A percentile compares a stretch with the other conserved stretches of the same genome.
Evolutionary conservation across 176 grass and related monocot species (phyloP).

Genomic region (Typha latifolia): DNA sequence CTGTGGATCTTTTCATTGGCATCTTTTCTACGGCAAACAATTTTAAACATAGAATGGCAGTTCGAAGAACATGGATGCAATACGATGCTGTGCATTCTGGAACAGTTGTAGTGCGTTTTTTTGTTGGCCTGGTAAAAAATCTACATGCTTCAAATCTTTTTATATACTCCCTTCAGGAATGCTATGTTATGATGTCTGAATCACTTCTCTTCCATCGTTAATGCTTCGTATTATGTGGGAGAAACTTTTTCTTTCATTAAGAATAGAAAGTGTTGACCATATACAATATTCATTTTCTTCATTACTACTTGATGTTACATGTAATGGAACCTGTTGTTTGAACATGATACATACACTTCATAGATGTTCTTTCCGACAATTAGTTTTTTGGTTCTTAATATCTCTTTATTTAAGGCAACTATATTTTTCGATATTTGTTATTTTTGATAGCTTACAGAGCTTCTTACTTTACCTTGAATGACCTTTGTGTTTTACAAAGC

Average conservation of each 20-base stretch:
- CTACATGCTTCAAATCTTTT: too few relatives aligned
- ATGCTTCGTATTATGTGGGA: too few relatives aligned
- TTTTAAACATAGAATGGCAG: slow-evolving; percentile 95
- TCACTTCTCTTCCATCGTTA: too few relatives aligned
- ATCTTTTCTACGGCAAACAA: slow-evolving; percentile 97
- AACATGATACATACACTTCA: too few relatives aligned
- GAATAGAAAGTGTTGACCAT: too few relatives aligned
- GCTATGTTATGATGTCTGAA: too few relatives aligned
- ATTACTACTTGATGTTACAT: too few relatives aligned
- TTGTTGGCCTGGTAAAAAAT: slow-evolving; percentile 96
- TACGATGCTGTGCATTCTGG: slow-evolving; percentile 77
- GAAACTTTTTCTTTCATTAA: too few relatives aligned
- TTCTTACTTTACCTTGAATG: background rate
- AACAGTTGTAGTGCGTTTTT: slow-evolving; percentile 68
- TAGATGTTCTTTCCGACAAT: too few relatives aligned
- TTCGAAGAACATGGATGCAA: slow-evolving; percentile 99
- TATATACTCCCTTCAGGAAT: too few relatives aligned
- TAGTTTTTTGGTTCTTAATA: background rate
- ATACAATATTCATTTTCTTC: background rate
- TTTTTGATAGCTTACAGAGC: background rate
- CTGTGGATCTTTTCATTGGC: slow-evolving; percentile 71
- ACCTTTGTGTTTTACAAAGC: slow-evolving; percentile 37
- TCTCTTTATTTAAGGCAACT: background rate
- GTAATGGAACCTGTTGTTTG: too few relatives aligned
- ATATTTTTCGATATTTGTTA: background rate